A percentile compares a stretch with the other conserved stretches of the same genome.
These are phyloP conservation scores for Exophiala sideris DNA, from an alignment of 2,329 filamentous ascomycete species.

Conservation along the genomic window DNA sequence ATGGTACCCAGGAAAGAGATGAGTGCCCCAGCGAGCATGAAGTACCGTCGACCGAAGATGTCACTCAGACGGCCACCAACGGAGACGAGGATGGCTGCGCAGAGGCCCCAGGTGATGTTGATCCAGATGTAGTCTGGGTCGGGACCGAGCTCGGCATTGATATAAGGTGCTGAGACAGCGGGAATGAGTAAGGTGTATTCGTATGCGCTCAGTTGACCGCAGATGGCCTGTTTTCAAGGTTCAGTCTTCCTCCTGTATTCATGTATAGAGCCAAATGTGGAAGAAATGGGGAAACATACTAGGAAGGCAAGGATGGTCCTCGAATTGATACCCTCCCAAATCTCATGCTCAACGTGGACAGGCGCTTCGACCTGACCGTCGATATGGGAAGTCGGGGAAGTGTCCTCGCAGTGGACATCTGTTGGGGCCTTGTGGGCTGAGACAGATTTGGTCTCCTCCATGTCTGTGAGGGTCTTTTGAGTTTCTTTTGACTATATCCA, in stretches of 20 bases:
- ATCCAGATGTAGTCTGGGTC: slow-evolving; percentile 9
- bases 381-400: not conserved
- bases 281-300: not conserved
- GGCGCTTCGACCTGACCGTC: not conserved
- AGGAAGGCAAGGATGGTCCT: slow-evolving; percentile 12
- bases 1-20: slow-evolving; percentile 39
- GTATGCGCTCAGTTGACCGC: slow-evolving; percentile 15
- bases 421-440: not conserved
- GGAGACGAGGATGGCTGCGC: slow-evolving; percentile 22
- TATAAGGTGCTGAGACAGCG: slow-evolving; percentile 7
- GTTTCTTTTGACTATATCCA: not conserved
- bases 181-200: slow-evolving; percentile 14
- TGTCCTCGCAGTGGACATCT: not conserved
- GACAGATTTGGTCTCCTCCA: not conserved
- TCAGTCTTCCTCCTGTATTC: not conserved
- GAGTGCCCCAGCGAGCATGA: slow-evolving; percentile 33
- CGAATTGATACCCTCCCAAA: slow-evolving; percentile 14
- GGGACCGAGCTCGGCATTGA: slow-evolving; percentile 16
- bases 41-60: slow-evolving; percentile 37
- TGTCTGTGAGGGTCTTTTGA: not conserved
- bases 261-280: not conserved
- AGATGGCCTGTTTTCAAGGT: slow-evolving; percentile 9
- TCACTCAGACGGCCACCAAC: slow-evolving; percentile 37
- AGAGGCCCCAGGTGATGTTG: slow-evolving; percentile 14
- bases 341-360: slow-evolving; percentile 9